phyloP scores from a whole-genome alignment of 768 basidiomycete species.

The Peribolospora baueri region DNA sequence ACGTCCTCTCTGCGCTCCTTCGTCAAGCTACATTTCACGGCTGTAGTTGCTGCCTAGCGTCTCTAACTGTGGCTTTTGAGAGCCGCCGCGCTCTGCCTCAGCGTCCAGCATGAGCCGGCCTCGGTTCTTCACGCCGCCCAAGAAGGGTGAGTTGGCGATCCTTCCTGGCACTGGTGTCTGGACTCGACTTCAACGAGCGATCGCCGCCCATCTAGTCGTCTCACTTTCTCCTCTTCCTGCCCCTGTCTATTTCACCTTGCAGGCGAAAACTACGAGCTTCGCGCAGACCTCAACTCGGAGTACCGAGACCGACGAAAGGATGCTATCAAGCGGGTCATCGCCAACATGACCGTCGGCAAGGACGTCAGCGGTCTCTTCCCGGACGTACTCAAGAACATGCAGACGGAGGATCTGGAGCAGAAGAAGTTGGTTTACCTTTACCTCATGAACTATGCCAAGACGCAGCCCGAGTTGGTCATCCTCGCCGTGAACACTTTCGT shows the following conservation, averaged over 20 bases:
- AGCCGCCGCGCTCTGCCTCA: no score
- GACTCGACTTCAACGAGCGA: no score
- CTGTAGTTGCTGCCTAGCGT: no score
- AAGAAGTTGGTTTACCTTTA: slow-evolving; percentile 84
- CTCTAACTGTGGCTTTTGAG: no score
- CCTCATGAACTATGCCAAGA: slow-evolving; percentile 98
- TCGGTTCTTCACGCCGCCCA: no score
- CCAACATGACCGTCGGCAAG: slow-evolving; percentile 97
- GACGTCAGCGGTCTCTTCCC: slow-evolving; percentile 57
- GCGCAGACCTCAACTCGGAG: slow-evolving; percentile 87
- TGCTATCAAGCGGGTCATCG: slow-evolving; percentile 89
- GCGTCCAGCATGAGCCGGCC: no score
- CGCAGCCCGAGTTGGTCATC: slow-evolving; percentile 95
- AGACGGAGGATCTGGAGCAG: slow-evolving; percentile 96
- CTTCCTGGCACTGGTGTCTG: no score
- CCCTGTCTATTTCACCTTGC: slow-evolving; percentile 8
- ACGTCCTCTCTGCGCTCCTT: no score
- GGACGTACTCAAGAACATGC: slow-evolving; percentile 98
- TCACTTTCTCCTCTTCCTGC: no score
- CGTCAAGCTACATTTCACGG: no score
- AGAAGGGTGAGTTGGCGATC: no score
- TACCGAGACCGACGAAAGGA: slow-evolving; percentile 89
- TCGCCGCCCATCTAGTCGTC: no score
- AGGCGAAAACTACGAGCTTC: slow-evolving; percentile 94
- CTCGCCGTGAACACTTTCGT: slow-evolving; percentile 98